Percentiles rank a stretch among this genome's conserved stretches.
phyloP scores from a whole-genome alignment of 164 flowering plant species.

The Stephania cephalantha region DNA sequence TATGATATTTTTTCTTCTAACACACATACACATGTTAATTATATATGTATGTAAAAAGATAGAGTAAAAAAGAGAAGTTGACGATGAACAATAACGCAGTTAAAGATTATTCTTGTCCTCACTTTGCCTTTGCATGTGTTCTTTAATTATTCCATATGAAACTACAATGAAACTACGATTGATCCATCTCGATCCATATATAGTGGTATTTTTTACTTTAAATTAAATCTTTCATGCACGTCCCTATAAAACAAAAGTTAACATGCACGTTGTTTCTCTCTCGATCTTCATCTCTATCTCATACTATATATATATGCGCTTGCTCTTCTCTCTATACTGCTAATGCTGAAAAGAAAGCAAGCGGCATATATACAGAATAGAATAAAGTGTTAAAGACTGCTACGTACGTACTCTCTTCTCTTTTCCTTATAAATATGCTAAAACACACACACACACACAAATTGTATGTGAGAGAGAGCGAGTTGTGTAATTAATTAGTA shows the following conservation, averaged over 20 bases:
- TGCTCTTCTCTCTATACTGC: not conserved
- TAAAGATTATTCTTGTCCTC: constrained; percentile 38
- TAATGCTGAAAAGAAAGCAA: not conserved
- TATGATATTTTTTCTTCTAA: too few species aligned
- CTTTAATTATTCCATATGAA: constrained; percentile 49
- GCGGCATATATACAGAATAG: constrained; percentile 17
- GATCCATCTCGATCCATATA: constrained; percentile 17
- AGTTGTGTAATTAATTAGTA: constrained; percentile 8
- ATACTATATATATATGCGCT: constrained; percentile 1
- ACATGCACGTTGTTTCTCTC: constrained; percentile 29
- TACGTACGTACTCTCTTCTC: constrained; percentile 1
- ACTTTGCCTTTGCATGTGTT: constrained; percentile 12
- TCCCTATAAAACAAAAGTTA: constrained; percentile 30
- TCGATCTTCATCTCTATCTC: constrained; percentile 26
- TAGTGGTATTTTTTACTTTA: not conserved
- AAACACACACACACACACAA: too few species aligned
- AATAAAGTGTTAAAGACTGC: constrained; percentile 39
- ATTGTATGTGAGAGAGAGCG: not conserved
- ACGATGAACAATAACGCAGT: not conserved
- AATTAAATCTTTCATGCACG: constrained; percentile 33
- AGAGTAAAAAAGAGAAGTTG: not conserved
- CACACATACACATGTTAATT: not conserved
- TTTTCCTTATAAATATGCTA: too few species aligned
- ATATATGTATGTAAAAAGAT: not conserved
- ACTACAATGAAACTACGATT: constrained; percentile 45